phyloP scores from a whole-genome alignment of 2,329 filamentous ascomycete genomes.

The Sporothrix pallida region DNA sequence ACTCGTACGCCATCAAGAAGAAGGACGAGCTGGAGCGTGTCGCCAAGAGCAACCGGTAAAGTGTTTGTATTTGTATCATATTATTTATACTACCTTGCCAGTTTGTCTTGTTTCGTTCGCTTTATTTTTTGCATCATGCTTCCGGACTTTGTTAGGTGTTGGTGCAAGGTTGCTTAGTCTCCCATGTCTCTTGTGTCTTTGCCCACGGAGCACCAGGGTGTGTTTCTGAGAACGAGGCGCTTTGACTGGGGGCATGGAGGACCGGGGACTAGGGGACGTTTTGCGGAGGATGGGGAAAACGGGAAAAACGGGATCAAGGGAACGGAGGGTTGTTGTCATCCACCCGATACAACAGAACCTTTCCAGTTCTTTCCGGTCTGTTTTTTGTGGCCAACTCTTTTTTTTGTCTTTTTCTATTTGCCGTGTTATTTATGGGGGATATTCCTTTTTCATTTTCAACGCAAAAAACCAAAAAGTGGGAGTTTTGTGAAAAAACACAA shows the following conservation, averaged over 20 bases:
- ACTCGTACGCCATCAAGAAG: conserved; percentile 99
- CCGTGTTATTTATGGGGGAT: conserved; percentile 48
- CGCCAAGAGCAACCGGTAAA: conserved; percentile 99
- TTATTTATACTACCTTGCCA: background rate
- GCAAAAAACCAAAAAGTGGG: conserved; percentile 33
- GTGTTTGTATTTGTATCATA: conserved; percentile 23
- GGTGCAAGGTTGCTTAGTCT: background rate
- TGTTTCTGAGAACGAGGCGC: background rate
- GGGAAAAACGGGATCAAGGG: conserved; percentile 1
- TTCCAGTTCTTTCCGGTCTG: background rate
- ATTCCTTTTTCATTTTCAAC: conserved; percentile 39
- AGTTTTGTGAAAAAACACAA: conserved; percentile 32
- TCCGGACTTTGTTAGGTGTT: conserved; percentile 16
- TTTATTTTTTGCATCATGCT: conserved; percentile 6
- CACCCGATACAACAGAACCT: background rate
- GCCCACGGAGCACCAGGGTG: background rate
- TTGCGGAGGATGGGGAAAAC: conserved; percentile 15
- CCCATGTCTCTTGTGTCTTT: background rate
- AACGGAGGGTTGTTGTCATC: background rate
- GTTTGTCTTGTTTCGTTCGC: background rate
- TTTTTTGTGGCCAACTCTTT: conserved; percentile 29
- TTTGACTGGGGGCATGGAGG: background rate
- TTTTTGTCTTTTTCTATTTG: conserved; percentile 29
- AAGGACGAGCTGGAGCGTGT: conserved; percentile 99
- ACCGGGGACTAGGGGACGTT: background rate